Conservation (phyloP, 2,329 filamentous ascomycete species). For the Sporothrix phasma region DNA sequence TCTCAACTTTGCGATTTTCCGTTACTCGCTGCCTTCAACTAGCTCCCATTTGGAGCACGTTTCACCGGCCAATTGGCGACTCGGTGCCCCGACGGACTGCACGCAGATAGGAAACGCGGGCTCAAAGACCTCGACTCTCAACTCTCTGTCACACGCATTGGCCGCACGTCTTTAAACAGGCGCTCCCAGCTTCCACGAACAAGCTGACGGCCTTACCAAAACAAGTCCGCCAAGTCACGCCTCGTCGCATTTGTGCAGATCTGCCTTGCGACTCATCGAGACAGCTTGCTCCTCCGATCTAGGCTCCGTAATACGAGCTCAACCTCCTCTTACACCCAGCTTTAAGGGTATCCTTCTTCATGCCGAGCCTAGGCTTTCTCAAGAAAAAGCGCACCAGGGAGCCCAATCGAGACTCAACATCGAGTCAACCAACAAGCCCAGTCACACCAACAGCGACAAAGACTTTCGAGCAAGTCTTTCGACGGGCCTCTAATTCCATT, state of each 20-base stretch:
- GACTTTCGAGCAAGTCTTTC: constrained; percentile 38
- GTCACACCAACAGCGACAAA: constrained; percentile 48
- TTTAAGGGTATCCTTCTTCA: constrained; percentile 30
- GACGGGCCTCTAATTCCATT: constrained; percentile 23
- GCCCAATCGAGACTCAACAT: constrained; percentile 60
- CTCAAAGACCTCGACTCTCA: background rate
- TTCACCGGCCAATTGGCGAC: background rate
- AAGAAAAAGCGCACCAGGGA: constrained; percentile 99
- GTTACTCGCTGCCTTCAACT: too few relatives aligned
- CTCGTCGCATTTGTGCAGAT: background rate
- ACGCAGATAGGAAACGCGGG: background rate
- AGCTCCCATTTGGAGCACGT: background rate
- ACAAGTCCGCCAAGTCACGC: background rate
- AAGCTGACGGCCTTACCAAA: background rate
- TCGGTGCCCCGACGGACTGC: background rate
- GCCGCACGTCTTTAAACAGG: too few relatives aligned
- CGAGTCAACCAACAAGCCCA: constrained; percentile 55
- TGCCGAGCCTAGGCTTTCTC: constrained; percentile 93
- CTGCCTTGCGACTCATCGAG: background rate
- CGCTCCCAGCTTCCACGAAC: background rate
- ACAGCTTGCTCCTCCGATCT: background rate
- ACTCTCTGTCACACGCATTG: background rate
- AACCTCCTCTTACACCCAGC: background rate
- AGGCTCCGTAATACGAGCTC: background rate
- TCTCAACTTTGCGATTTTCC: background rate